These are phyloP conservation scores for Phytopythium chamaehyphon DNA, from an alignment of 352 stramenopile species.

Conservation along the genomic window DNA sequence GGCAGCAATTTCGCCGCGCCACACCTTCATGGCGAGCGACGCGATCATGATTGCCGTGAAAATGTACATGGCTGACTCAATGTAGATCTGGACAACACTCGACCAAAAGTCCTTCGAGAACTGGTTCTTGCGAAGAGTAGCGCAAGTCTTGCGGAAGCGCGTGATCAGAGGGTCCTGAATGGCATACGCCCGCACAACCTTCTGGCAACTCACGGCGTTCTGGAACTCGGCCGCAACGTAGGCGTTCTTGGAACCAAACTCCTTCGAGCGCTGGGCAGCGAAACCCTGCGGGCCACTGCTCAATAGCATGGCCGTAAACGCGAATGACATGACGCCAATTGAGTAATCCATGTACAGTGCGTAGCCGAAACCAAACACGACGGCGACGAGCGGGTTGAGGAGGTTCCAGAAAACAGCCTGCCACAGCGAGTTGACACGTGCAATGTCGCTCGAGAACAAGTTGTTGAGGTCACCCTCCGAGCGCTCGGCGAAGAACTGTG, in stretches of 20 bases:
- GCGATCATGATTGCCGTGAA: slow-evolving; percentile 86
- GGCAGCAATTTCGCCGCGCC: slow-evolving; percentile 55
- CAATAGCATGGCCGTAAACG: slow-evolving; percentile 74
- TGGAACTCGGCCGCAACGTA: slow-evolving; percentile 87
- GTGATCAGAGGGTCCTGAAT: slow-evolving; percentile 77
- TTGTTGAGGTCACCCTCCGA: slow-evolving; percentile 89
- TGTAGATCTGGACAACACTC: slow-evolving; percentile 89
- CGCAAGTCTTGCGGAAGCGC: slow-evolving; percentile 66
- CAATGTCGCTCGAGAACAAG: slow-evolving; percentile 82
- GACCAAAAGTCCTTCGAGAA: slow-evolving; percentile 90
- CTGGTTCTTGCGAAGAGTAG: slow-evolving; percentile 68
- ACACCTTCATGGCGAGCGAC: slow-evolving; percentile 84
- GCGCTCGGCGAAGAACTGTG: slow-evolving; percentile 76
- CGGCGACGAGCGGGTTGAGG: slow-evolving; percentile 73
- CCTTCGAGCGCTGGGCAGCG: slow-evolving; percentile 77
- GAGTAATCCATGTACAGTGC: slow-evolving; percentile 78
- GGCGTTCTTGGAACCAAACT: slow-evolving; percentile 84
- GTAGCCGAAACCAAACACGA: slow-evolving; percentile 83
- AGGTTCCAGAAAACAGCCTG: slow-evolving; percentile 88
- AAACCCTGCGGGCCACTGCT: slow-evolving; percentile 82
- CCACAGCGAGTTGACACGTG: slow-evolving; percentile 82
- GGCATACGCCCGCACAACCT: slow-evolving; percentile 83
- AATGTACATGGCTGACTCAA: slow-evolving; percentile 88
- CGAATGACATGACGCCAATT: slow-evolving; percentile 82
- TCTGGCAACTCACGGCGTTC: slow-evolving; percentile 82